A percentile compares a stretch with the other conserved stretches of the same genome.
Conservation (phyloP, 148 eudicot species). For the Pharnaceum exiguum region DNA sequence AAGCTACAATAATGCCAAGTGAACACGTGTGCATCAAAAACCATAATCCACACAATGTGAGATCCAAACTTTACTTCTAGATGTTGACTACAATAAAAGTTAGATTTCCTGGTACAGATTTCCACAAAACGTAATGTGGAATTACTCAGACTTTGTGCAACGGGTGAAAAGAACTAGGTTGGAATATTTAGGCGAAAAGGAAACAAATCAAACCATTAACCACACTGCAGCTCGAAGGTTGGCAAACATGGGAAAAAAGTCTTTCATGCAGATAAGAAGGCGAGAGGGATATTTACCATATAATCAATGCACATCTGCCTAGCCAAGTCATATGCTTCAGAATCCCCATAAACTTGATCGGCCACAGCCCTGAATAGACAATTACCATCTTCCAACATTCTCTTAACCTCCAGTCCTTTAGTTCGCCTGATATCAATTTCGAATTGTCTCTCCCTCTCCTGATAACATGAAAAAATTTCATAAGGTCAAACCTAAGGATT, state of each 20-base stretch:
- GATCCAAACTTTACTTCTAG: too few relatives aligned
- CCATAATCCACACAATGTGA: too few relatives aligned
- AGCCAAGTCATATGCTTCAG: slow-evolving; percentile 80
- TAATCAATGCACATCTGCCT: slow-evolving; percentile 99
- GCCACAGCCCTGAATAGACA: slow-evolving; percentile 99
- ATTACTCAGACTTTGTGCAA: too few relatives aligned
- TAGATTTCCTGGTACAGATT: too few relatives aligned
- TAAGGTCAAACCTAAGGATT: background rate
- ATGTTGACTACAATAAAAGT: too few relatives aligned
- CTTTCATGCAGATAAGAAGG: background rate
- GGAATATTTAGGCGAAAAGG: too few relatives aligned
- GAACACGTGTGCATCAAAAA: too few relatives aligned
- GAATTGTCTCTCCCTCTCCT: slow-evolving; percentile 94
- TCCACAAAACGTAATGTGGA: too few relatives aligned
- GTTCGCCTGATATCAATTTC: slow-evolving; percentile 81
- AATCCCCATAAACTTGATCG: slow-evolving; percentile 97
- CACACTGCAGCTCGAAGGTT: background rate
- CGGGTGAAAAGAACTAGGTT: too few relatives aligned
- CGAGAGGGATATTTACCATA: slow-evolving; percentile 63
- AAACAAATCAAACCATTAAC: too few relatives aligned
- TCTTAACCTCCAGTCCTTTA: slow-evolving; percentile 85
- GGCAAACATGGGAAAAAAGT: background rate
- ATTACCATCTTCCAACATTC: slow-evolving; percentile 94
- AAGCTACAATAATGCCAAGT: too few relatives aligned
- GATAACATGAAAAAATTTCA: slow-evolving; percentile 11